Conservation (phyloP, 2,329 filamentous ascomycete species). For the Fusarium lyarnte region DNA sequence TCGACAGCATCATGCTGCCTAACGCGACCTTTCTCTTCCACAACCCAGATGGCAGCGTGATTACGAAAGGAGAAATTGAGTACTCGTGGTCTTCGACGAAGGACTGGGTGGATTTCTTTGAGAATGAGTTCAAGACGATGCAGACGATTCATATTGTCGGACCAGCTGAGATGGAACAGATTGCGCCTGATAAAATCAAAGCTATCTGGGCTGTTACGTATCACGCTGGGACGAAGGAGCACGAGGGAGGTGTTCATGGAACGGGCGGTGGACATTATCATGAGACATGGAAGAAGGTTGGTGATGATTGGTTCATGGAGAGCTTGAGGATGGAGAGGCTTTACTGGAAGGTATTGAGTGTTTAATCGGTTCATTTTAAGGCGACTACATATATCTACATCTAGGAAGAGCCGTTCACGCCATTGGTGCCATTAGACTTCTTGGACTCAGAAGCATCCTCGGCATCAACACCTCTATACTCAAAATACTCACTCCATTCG, state of each 20-base stretch:
- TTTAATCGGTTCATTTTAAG: fast-evolving
- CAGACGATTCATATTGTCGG: slow-evolving; percentile 20
- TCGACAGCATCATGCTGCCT: slow-evolving; percentile 13
- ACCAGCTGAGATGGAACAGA: slow-evolving; percentile 16
- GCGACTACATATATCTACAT: neutral
- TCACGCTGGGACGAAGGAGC: neutral
- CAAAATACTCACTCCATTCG: slow-evolving; percentile 51
- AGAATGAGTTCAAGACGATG: slow-evolving; percentile 1
- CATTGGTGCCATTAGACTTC: neutral
- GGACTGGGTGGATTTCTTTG: slow-evolving; percentile 2
- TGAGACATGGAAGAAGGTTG: slow-evolving; percentile 21
- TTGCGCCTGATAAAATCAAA: neutral
- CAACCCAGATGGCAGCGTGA: neutral
- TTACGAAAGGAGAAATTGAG: neutral
- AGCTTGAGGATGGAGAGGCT: slow-evolving; percentile 22
- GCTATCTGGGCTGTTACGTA: slow-evolving; percentile 14
- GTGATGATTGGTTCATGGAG: slow-evolving; percentile 24
- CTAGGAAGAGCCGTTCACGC: neutral
- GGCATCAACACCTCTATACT: slow-evolving; percentile 49
- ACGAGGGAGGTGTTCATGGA: neutral
- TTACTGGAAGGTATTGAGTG: slow-evolving; percentile 17
- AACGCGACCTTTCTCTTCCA: slow-evolving; percentile 5
- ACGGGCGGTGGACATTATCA: slow-evolving; percentile 23
- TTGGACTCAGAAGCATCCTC: neutral
- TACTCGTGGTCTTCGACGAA: neutral